phyloP scores from a whole-genome alignment of 2,329 filamentous ascomycete genomes.

The Cercospora citrullina region DNA sequence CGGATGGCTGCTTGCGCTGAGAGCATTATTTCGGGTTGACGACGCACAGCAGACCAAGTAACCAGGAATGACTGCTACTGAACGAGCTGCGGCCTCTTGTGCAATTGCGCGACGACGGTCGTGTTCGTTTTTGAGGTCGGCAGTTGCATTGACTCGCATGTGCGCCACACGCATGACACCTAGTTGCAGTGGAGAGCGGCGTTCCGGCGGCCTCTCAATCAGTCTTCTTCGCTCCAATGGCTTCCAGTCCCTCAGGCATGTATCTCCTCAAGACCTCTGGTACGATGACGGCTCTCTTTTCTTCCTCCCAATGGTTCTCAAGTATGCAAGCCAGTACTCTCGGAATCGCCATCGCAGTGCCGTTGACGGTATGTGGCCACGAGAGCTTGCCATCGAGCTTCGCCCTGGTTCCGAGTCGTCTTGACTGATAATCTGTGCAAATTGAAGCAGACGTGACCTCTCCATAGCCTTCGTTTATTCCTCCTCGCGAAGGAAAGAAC shows the following conservation, averaged over 20 bases:
- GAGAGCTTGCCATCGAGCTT: slow-evolving; percentile 58
- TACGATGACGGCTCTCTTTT: slow-evolving; percentile 65
- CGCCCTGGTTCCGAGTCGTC: slow-evolving; percentile 75
- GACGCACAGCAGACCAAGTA: slow-evolving; percentile 2
- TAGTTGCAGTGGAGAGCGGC: not conserved
- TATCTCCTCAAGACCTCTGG: slow-evolving; percentile 78
- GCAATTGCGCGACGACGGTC: not conserved
- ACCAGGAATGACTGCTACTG: not conserved
- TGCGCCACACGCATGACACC: not conserved
- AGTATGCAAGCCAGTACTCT: slow-evolving; percentile 84
- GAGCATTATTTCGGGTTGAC: not conserved
- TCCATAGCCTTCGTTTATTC: slow-evolving; percentile 74
- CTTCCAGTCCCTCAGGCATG: slow-evolving; percentile 57
- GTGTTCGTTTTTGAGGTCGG: not conserved
- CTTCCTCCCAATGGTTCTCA: slow-evolving; percentile 86
- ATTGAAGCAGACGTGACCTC: slow-evolving; percentile 89
- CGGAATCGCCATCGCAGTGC: slow-evolving; percentile 88
- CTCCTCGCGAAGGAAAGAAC: slow-evolving; percentile 76
- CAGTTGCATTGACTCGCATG: not conserved
- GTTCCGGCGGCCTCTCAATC: not conserved
- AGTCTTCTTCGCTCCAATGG: slow-evolving; percentile 10
- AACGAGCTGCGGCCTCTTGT: not conserved
- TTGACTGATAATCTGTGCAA: slow-evolving; percentile 91
- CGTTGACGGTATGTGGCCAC: slow-evolving; percentile 90
- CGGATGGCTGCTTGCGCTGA: not conserved